These are phyloP conservation scores for Murraya koenigii DNA, from an alignment of 345 rosid species.

Conservation along the genomic window DNA sequence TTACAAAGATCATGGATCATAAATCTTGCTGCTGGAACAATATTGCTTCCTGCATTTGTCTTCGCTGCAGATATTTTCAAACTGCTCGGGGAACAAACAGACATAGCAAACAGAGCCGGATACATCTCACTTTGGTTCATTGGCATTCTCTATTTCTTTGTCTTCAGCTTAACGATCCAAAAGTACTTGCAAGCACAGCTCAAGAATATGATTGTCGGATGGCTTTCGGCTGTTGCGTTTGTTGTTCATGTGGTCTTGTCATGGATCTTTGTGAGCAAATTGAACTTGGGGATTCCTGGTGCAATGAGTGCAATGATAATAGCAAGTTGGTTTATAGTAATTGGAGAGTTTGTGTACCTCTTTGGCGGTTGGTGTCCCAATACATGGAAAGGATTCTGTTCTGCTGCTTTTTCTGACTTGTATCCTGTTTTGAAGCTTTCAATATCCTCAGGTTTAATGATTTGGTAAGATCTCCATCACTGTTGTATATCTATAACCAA, in stretches of 20 bases:
- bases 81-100: not conserved
- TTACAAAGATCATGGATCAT: constrained; percentile 16
- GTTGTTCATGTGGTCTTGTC: constrained; percentile 28
- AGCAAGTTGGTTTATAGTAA: constrained; percentile 20
- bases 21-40: not conserved
- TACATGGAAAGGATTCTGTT: constrained; percentile 66
- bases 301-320: constrained; percentile 36
- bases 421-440: constrained; percentile 58
- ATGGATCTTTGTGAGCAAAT: constrained; percentile 32
- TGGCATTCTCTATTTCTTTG: constrained; percentile 3
- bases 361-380: constrained; percentile 69
- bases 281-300: constrained; percentile 28
- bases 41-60: not conserved
- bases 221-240: constrained; percentile 24
- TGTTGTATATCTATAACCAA: not conserved
- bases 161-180: constrained; percentile 18
- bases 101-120: constrained; percentile 4
- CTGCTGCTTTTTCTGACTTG: constrained; percentile 43
- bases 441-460: constrained; percentile 58
- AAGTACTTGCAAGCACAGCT: constrained; percentile 42
- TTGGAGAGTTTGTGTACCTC: constrained; percentile 31
- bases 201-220: constrained; percentile 30
- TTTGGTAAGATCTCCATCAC: constrained; percentile 35
- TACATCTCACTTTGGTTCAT: constrained; percentile 9
- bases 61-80: not conserved